These are phyloP conservation scores for Butyriboletus appendiculatus DNA, from an alignment of 1,284 basidiomycete species.

Conservation along the genomic window DNA sequence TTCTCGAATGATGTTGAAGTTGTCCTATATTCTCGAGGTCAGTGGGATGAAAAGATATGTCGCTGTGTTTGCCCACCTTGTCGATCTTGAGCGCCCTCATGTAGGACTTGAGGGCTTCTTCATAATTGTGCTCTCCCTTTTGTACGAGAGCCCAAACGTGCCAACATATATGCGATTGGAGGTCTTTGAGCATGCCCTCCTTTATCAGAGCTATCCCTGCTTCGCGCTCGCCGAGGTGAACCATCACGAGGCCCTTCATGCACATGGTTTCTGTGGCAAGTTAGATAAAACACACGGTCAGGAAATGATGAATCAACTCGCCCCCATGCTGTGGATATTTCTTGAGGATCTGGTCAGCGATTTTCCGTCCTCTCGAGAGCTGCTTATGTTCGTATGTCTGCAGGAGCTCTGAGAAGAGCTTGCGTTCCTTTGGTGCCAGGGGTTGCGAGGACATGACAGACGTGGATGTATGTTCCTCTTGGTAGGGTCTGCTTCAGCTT, in stretches of 20 bases:
- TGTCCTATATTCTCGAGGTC: constrained; percentile 60
- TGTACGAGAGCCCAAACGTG: constrained; percentile 96
- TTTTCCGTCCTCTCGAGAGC: constrained; percentile 89
- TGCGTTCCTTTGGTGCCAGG: constrained; percentile 83
- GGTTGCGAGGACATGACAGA: constrained; percentile 24
- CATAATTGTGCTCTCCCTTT: constrained; percentile 90
- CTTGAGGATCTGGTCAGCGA: constrained; percentile 93
- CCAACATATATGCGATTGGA: constrained; percentile 97
- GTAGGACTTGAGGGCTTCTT: constrained; percentile 86
- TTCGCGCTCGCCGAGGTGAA: constrained; percentile 83
- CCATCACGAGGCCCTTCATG: constrained; percentile 90
- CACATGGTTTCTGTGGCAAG: constrained; percentile 77
- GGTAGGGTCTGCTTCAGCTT: not conserved
- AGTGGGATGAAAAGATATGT: constrained; percentile 6
- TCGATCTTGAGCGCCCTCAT: constrained; percentile 85
- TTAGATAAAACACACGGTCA: constrained; percentile 17
- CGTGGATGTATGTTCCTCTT: not conserved
- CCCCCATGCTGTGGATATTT: constrained; percentile 97
- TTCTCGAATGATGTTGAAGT: constrained; percentile 92
- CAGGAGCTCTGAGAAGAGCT: constrained; percentile 89
- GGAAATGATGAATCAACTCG: constrained; percentile 36
- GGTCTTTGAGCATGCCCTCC: constrained; percentile 85
- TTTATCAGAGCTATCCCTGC: constrained; percentile 87
- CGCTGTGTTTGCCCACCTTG: constrained; percentile 59
- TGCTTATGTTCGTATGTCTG: constrained; percentile 89